Conservation (phyloP, 208 protist species). For the Crithidia mellificae region DNA sequence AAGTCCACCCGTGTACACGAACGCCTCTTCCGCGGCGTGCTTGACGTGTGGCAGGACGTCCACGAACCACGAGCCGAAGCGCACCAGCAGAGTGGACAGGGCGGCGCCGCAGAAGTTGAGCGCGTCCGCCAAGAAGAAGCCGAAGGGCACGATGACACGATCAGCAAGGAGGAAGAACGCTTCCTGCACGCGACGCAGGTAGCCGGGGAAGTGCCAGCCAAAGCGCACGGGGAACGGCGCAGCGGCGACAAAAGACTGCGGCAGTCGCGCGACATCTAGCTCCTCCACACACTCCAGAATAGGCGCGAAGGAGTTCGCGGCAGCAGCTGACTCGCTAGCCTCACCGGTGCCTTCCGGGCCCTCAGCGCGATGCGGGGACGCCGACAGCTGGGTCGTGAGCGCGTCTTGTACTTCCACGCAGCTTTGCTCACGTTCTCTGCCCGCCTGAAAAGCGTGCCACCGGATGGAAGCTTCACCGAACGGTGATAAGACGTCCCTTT, state of each 20-base stretch:
- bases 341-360: too few species aligned
- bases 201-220: constrained; percentile 23
- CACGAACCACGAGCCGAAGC: constrained; percentile 6
- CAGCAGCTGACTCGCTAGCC: not conserved
- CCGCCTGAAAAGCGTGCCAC: constrained; percentile 3
- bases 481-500: not conserved
- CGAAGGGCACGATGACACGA: not conserved
- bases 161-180: constrained; percentile 4
- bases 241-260: constrained; percentile 13
- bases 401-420: constrained; percentile 13
- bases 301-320: not conserved
- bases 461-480: not conserved
- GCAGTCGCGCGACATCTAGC: constrained; percentile 9
- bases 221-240: constrained; percentile 28
- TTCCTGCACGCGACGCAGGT: constrained; percentile 11
- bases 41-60: constrained; percentile 13
- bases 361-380: too few species aligned
- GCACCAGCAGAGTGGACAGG: not conserved
- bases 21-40: constrained; percentile 15
- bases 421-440: not conserved
- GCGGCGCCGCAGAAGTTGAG: constrained; percentile 1
- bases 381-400: not conserved
- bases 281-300: constrained; percentile 22
- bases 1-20: constrained; percentile 15
- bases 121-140: not conserved